phyloP scores from a whole-genome alignment of 495 filamentous ascomycete species.

The Daldinia bambusicola region DNA sequence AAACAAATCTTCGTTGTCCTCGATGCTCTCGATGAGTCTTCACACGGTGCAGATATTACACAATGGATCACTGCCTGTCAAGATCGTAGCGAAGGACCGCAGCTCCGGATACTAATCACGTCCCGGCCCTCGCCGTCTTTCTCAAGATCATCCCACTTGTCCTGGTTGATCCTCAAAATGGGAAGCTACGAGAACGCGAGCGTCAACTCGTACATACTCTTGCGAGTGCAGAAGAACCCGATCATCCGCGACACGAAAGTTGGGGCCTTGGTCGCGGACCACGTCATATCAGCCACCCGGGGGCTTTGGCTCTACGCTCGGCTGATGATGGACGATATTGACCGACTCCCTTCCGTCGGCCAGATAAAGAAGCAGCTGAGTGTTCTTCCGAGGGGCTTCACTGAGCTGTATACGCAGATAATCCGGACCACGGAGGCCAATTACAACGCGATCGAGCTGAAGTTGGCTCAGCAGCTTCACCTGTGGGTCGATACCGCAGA shows the following conservation, averaged over 20 bases:
- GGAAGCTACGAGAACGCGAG: slow-evolving; percentile 23
- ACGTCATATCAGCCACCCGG: slow-evolving; percentile 27
- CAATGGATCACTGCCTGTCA: slow-evolving; percentile 24
- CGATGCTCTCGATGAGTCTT: slow-evolving; percentile 48
- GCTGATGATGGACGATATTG: slow-evolving; percentile 48
- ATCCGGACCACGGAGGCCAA: slow-evolving; percentile 41
- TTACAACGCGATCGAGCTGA: slow-evolving; percentile 36
- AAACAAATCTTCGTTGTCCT: slow-evolving; percentile 38
- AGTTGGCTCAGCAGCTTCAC: slow-evolving; percentile 43
- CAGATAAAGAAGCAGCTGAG: slow-evolving; percentile 41
- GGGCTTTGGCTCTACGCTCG: slow-evolving; percentile 49
- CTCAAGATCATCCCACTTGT: background rate
- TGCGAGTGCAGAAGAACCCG: slow-evolving; percentile 25
- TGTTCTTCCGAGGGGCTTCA: slow-evolving; percentile 40
- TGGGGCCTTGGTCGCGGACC: slow-evolving; percentile 14
- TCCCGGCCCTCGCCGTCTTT: slow-evolving; percentile 21
- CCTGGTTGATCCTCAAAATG: slow-evolving; percentile 16
- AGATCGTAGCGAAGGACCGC: background rate
- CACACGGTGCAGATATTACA: slow-evolving; percentile 27
- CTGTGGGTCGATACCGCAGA: slow-evolving; percentile 44
- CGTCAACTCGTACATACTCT: slow-evolving; percentile 25
- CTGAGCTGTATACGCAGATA: slow-evolving; percentile 44
- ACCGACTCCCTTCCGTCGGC: slow-evolving; percentile 39
- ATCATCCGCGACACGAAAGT: slow-evolving; percentile 22
- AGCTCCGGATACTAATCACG: slow-evolving; percentile 24